These are phyloP conservation scores for Diaporthe sp. DNA, from an alignment of 2,329 filamentous ascomycete species.

Conservation along the genomic window DNA sequence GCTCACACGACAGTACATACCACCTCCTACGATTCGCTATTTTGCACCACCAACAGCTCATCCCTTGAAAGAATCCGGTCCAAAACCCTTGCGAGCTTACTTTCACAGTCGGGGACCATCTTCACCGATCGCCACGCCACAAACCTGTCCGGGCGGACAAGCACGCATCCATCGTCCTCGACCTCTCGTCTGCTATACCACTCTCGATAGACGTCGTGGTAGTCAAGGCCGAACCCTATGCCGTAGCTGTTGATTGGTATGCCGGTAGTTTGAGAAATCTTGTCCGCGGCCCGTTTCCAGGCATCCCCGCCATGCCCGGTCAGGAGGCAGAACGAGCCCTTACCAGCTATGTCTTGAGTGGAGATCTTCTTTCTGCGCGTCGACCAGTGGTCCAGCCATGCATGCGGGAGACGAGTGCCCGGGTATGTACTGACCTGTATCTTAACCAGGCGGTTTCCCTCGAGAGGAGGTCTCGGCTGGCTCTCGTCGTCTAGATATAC, in stretches of 20 bases:
- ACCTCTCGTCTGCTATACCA: slow-evolving; percentile 63
- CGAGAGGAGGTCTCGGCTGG: slow-evolving; percentile 35
- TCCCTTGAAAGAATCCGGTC: slow-evolving; percentile 28
- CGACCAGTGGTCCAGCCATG: slow-evolving; percentile 61
- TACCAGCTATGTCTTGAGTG: slow-evolving; percentile 66
- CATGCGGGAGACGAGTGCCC: slow-evolving; percentile 67
- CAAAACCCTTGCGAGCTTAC: slow-evolving; percentile 40
- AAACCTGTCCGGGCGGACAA: slow-evolving; percentile 66
- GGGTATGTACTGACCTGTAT: slow-evolving; percentile 64
- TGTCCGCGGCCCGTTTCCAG: slow-evolving; percentile 61
- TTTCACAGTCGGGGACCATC: slow-evolving; percentile 31
- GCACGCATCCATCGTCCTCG: slow-evolving; percentile 64
- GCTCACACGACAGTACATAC: background rate
- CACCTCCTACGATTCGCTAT: background rate
- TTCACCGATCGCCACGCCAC: slow-evolving; percentile 60
- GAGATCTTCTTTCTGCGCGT: slow-evolving; percentile 53
- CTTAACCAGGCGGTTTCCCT: slow-evolving; percentile 53
- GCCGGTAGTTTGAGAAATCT: slow-evolving; percentile 52
- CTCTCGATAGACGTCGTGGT: slow-evolving; percentile 66
- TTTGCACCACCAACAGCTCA: background rate
- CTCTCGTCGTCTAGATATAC: slow-evolving; percentile 50
- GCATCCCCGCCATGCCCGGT: slow-evolving; percentile 63
- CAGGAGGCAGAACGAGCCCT: slow-evolving; percentile 59
- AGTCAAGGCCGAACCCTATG: slow-evolving; percentile 66
- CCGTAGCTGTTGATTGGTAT: slow-evolving; percentile 58